These are phyloP conservation scores for Dactylorhiza incarnata DNA, from an alignment of 106 monocot genomes.

Conservation along the genomic window DNA sequence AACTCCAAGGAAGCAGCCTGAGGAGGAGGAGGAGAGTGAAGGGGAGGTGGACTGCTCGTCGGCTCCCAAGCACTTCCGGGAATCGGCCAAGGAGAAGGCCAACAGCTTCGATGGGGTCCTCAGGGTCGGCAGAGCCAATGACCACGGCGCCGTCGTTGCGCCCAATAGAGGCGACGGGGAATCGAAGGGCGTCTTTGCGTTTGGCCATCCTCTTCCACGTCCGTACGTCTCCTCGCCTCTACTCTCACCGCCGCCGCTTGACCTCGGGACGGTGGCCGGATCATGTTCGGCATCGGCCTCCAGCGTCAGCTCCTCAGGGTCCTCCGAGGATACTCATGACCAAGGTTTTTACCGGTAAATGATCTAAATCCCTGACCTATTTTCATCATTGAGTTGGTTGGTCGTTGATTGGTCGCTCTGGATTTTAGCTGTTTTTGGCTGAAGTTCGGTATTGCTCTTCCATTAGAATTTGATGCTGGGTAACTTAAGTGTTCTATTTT, in stretches of 20 bases:
- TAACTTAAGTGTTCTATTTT: not conserved
- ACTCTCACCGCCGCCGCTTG: slow-evolving; percentile 16
- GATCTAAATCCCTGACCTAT: not conserved
- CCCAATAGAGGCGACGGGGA: not conserved
- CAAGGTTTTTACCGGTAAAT: slow-evolving; percentile 48
- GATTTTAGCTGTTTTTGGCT: not conserved
- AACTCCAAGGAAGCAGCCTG: not conserved
- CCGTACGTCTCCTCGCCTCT: slow-evolving; percentile 21
- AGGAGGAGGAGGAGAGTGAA: not conserved
- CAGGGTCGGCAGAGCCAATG: not conserved
- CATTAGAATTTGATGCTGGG: not conserved
- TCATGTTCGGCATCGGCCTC: slow-evolving; percentile 31
- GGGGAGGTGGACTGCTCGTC: not conserved
- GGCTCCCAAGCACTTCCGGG: slow-evolving; percentile 1
- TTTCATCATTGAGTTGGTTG: not conserved
- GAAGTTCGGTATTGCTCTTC: not conserved
- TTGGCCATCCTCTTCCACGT: slow-evolving; percentile 34
- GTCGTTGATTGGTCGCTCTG: too few relatives aligned
- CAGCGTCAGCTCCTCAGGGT: slow-evolving; percentile 46
- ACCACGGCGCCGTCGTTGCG: not conserved
- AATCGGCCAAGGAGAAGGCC: slow-evolving; percentile 26
- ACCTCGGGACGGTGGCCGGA: slow-evolving; percentile 14
- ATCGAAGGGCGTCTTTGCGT: not conserved
- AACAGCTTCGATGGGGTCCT: slow-evolving; percentile 26
- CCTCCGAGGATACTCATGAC: slow-evolving; percentile 60